These are phyloP conservation scores for Platanthera guangdongensis DNA, from an alignment of 106 monocot genomes.

Conservation along the genomic window DNA sequence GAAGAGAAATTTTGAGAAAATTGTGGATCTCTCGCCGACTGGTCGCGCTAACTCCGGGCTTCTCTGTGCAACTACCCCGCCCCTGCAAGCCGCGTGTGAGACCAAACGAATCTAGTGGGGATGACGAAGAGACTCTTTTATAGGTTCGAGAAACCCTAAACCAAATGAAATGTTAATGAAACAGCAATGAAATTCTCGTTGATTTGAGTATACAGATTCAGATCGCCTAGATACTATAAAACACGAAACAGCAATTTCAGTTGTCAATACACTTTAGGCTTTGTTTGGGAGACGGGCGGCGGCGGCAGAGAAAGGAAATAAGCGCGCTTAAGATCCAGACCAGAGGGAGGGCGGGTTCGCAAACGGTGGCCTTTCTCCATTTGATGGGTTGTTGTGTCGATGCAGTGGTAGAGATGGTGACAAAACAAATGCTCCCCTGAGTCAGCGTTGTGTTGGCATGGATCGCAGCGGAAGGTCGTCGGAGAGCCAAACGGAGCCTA, in stretches of 20 bases:
- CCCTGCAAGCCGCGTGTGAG: conserved; percentile 2
- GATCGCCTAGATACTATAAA: background rate
- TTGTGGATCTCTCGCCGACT: background rate
- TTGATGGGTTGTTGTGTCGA: too few relatives aligned
- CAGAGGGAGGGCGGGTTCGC: too few relatives aligned
- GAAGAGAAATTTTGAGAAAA: background rate
- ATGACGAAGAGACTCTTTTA: background rate
- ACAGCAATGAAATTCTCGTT: background rate
- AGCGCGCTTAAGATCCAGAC: too few relatives aligned
- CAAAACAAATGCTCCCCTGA: too few relatives aligned
- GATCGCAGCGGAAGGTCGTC: too few relatives aligned
- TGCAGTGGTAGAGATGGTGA: too few relatives aligned
- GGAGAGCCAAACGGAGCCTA: too few relatives aligned
- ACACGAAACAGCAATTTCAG: background rate
- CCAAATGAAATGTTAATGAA: background rate
- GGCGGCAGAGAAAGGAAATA: too few relatives aligned
- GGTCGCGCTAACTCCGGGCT: background rate
- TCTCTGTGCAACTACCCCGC: background rate
- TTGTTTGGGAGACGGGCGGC: too few relatives aligned
- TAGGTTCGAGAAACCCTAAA: background rate
- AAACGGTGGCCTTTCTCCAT: too few relatives aligned
- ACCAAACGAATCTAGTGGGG: background rate
- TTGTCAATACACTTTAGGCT: too few relatives aligned
- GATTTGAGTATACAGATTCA: background rate
- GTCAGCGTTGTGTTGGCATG: too few relatives aligned